Evolutionary conservation across 169 alveolate species (phyloP), one percentile per base, ranked within the genome.

Genomic region (Cryptosporidium muris): DNA sequence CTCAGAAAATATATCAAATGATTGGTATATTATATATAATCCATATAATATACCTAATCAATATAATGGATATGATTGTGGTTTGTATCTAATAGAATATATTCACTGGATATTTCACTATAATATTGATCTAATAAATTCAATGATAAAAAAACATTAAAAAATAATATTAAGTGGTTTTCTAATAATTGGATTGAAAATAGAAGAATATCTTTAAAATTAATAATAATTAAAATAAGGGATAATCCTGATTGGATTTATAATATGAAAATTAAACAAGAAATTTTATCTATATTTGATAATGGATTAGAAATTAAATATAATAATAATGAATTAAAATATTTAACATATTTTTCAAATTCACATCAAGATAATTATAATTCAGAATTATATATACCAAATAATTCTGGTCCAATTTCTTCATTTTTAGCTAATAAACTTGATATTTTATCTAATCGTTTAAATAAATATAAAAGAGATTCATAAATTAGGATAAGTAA

Each of bases 1-100:
- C 0, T 25, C 25, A 25, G 25, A 25, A 25, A 25, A 25, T 25
- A 25, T 64, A n/a, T n/a, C 60, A 16, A 43, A 49, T 48, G 64
- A 60, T 40, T 74, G 85, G 85, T 63, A 43, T 6, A 49, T 74
- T 40, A 34, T 74, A 16, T 62, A 74, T 62, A 56, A 11, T 56
- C 85, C 85, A 16, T 43, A n/a, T 7, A 74, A 74, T 45, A 42
- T 74, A n/a, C 85, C 85, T 8, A 58, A 40, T 48, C 85, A 74
- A 51, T 66, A 74, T 43, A 74, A 74, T 43, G 60, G 51, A 43
- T 74, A 58, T 56, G 85, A 74, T 25, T 74, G 85, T 37, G 85
- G 85, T 54, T 48, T 74, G 25, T 74, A 74, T 48, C 42, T 74
- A 6, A 74, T 74, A 3, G 85, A 74, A 34, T 74, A 74, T 37